These are phyloP conservation scores for Suhomyces pyralidae DNA, from an alignment of 805 yeast genomes.

Conservation along the genomic window DNA sequence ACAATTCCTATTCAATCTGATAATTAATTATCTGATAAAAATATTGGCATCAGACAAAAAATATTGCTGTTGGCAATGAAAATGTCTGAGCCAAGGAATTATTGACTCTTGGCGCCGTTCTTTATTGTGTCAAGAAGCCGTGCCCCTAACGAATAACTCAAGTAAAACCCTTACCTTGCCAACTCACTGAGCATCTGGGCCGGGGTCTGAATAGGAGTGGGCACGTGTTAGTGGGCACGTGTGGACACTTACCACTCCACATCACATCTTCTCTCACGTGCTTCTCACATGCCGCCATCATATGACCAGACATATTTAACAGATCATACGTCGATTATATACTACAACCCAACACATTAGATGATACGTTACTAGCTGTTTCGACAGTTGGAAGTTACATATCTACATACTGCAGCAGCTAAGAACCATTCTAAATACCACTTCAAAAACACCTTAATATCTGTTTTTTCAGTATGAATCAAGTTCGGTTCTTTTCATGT, in stretches of 20 bases:
- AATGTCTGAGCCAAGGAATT: background rate
- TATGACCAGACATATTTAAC: background rate
- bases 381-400: background rate
- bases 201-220: background rate
- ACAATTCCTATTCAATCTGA: background rate
- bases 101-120: background rate
- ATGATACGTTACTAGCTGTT: background rate
- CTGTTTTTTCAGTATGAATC: background rate
- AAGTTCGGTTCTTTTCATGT: background rate
- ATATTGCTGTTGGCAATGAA: background rate
- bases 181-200: background rate
- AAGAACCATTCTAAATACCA: no score
- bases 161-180: no score
- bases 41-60: conserved; percentile 3
- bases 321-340: background rate
- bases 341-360: background rate
- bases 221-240: background rate
- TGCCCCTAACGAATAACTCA: background rate
- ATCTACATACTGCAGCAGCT: background rate
- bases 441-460: no score
- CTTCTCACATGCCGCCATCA: background rate
- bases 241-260: background rate
- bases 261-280: background rate
- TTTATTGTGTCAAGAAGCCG: background rate
- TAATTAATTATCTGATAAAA: conserved; percentile 3